Evolutionary conservation across 2,329 filamentous ascomycete genomes (phyloP).

Genomic region (Fusarium sororula): DNA sequence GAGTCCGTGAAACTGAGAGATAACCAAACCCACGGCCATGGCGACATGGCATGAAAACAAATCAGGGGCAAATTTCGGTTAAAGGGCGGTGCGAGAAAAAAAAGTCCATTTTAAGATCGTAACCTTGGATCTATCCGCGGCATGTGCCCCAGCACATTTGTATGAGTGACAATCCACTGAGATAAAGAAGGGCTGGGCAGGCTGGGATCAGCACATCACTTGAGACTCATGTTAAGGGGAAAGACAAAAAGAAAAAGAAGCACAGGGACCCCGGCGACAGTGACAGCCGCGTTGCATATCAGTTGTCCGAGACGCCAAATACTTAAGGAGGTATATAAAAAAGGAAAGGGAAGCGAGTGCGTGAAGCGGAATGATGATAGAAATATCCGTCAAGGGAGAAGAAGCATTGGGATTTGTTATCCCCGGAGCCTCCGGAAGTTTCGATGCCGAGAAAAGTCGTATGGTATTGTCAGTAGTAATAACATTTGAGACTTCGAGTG

Average conservation of each 20-base stretch:
- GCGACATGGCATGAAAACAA: constrained; percentile 11
- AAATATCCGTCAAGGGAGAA: constrained; percentile 13
- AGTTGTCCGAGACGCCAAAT: neutral
- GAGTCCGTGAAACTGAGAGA: constrained; percentile 11
- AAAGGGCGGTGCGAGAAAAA: constrained; percentile 15
- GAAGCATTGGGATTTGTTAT: neutral
- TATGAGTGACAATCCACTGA: constrained; percentile 10
- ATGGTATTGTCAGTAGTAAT: constrained; percentile 10
- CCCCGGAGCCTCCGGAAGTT: constrained; percentile 11
- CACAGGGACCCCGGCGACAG: neutral
- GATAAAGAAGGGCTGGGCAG: neutral
- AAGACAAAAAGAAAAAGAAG: neutral
- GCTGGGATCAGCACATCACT: constrained; percentile 7
- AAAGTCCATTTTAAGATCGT: constrained; percentile 2
- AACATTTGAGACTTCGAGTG: neutral
- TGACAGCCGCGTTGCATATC: neutral
- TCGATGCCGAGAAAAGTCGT: neutral
- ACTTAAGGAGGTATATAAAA: neutral
- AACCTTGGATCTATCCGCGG: constrained; percentile 30
- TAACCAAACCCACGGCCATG: constrained; percentile 18
- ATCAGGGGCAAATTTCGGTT: constrained; percentile 20
- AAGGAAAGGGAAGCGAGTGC: constrained; percentile 1
- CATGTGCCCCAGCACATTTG: constrained; percentile 16
- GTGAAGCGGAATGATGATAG: constrained; percentile 2
- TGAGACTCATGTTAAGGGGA: neutral